A percentile compares a stretch with the other conserved stretches of the same genome.
Evolutionary conservation across 768 basidiomycete species (phyloP).

Genomic region (Gymnopilus junonius): DNA sequence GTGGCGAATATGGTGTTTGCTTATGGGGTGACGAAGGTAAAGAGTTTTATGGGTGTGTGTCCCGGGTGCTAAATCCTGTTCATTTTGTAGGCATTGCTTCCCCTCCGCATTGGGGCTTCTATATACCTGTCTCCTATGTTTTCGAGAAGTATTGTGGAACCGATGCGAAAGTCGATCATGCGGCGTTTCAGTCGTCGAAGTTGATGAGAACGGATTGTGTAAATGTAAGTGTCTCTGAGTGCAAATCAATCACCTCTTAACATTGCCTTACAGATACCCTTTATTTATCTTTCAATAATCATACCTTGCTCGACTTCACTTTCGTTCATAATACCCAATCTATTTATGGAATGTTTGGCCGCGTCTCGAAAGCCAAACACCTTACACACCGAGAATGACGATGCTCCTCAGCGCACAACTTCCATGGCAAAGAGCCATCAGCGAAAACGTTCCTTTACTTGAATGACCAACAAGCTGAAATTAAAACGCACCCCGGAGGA

Average conservation of each 20-base stretch:
- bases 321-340: not conserved
- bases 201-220: not conserved
- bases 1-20: constrained; percentile 84
- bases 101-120: constrained; percentile 72
- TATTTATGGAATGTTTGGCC: constrained; percentile 1
- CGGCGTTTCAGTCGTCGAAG: constrained; percentile 34
- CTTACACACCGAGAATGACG: not conserved
- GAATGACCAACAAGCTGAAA: constrained; percentile 50
- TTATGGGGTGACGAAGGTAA: constrained; percentile 80
- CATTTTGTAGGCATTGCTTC: constrained; percentile 68
- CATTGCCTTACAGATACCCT: not conserved
- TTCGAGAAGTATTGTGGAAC: constrained; percentile 68
- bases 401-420: not conserved
- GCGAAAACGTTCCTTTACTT: not conserved
- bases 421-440: not conserved
- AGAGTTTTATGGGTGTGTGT: not conserved
- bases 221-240: not conserved
- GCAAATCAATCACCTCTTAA: not conserved
- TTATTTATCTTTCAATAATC: not conserved
- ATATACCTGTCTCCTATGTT: constrained; percentile 76
- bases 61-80: not conserved
- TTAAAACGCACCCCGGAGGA: constrained; percentile 70
- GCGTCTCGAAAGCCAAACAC: not conserved
- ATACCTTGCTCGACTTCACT: not conserved
- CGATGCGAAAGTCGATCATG: constrained; percentile 47